phyloP scores from a whole-genome alignment of 2,329 filamentous ascomycete genomes.

The Zalaria obscura region DNA sequence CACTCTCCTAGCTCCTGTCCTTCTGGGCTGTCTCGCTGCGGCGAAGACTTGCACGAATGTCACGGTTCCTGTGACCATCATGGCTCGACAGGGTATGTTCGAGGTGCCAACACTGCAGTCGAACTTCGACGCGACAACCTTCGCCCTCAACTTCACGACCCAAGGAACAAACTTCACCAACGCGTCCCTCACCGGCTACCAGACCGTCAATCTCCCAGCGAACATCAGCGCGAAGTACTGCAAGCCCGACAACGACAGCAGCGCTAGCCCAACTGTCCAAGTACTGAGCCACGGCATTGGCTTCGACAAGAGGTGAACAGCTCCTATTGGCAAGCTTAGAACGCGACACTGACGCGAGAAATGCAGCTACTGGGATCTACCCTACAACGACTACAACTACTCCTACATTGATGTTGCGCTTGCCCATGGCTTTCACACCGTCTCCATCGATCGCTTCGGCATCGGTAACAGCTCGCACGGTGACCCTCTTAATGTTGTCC shows the following conservation, averaged over 20 bases:
- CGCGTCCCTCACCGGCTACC: slow-evolving; percentile 13
- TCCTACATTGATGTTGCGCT: slow-evolving; percentile 28
- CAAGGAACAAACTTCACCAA: slow-evolving; percentile 38
- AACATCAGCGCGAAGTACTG: slow-evolving; percentile 12
- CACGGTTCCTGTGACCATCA: slow-evolving; percentile 41
- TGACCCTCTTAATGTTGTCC: slow-evolving; percentile 23
- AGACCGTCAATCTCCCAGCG: slow-evolving; percentile 7
- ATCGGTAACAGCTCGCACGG: slow-evolving; percentile 22
- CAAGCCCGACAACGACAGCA: slow-evolving; percentile 8
- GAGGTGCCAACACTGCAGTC: slow-evolving; percentile 30
- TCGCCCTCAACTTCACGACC: slow-evolving; percentile 35
- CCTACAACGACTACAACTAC: slow-evolving; percentile 15
- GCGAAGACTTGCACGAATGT: slow-evolving; percentile 32
- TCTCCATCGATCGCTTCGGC: slow-evolving; percentile 30
- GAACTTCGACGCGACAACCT: slow-evolving; percentile 45
- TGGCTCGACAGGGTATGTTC: slow-evolving; percentile 40
- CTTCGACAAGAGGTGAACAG: slow-evolving; percentile 16
- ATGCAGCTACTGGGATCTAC: slow-evolving; percentile 20
- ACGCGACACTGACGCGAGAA: not conserved
- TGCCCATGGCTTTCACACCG: slow-evolving; percentile 22
- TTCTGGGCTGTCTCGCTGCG: slow-evolving; percentile 9
- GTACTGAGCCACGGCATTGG: slow-evolving; percentile 27
- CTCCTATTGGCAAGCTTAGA: slow-evolving; percentile 20
- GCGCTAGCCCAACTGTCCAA: slow-evolving; percentile 21
- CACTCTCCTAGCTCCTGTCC: slow-evolving; percentile 1